Conservation (phyloP, 805 yeast genomes). For the Candida boleticola region DNA sequence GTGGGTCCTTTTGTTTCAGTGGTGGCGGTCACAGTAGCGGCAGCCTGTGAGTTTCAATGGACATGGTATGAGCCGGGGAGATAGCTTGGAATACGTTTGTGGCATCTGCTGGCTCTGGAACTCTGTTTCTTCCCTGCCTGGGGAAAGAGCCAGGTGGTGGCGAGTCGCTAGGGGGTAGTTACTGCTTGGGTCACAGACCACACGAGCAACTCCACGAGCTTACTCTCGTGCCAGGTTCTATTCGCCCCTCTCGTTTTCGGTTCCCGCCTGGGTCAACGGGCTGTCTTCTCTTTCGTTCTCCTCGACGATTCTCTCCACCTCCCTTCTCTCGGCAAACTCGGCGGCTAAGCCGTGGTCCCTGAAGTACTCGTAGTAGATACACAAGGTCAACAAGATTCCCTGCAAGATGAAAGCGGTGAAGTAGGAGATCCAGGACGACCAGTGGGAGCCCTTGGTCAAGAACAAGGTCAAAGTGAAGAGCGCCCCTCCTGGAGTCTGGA, state of each 20-base stretch:
- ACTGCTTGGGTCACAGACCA: no score
- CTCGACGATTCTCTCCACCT: slow-evolving; percentile 28
- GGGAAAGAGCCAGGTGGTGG: no score
- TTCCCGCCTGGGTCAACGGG: background rate
- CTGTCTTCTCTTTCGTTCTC: slow-evolving; percentile 16
- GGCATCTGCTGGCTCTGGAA: no score
- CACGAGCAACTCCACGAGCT: no score
- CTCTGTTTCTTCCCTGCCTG: no score
- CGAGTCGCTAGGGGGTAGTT: no score
- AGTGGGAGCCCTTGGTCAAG: slow-evolving; percentile 69
- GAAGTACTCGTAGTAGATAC: slow-evolving; percentile 48
- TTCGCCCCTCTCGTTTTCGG: background rate
- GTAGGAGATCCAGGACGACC: slow-evolving; percentile 87
- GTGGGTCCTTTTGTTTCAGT: no score
- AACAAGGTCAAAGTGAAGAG: slow-evolving; percentile 74
- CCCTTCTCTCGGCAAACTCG: slow-evolving; percentile 25
- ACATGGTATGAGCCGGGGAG: no score
- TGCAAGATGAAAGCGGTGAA: slow-evolving; percentile 70
- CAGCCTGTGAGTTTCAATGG: no score
- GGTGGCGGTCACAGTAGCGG: no score
- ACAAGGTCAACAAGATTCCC: slow-evolving; percentile 57
- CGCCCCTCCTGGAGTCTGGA: slow-evolving; percentile 89
- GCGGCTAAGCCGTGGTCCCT: slow-evolving; percentile 20
- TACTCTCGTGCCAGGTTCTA: no score
- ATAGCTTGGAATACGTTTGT: no score